phyloP scores from a whole-genome alignment of 2,329 filamentous ascomycete genomes.

The Claviceps purpurea region DNA sequence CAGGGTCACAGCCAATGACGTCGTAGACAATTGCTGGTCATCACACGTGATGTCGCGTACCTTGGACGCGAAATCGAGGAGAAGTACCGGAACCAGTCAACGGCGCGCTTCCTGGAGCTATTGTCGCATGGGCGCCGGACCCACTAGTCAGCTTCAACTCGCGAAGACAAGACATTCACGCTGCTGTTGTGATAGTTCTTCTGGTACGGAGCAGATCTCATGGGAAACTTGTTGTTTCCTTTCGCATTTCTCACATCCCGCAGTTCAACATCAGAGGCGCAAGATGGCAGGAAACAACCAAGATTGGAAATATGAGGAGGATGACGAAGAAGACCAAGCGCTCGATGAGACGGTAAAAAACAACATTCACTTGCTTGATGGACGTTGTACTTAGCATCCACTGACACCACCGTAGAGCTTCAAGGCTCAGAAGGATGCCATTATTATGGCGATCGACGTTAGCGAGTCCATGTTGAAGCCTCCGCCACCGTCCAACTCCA shows the following conservation, averaged over 20 bases:
- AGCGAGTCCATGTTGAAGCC: constrained; percentile 71
- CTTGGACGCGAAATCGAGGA: constrained; percentile 6
- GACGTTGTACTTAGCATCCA: neutral
- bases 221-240: neutral
- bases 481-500: constrained; percentile 51
- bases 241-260: neutral
- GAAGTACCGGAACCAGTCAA: neutral
- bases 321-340: constrained; percentile 51
- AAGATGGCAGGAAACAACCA: constrained; percentile 21
- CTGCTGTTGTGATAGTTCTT: neutral
- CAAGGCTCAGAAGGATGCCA: constrained; percentile 88
- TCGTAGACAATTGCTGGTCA: constrained; percentile 9
- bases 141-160: neutral
- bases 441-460: constrained; percentile 91
- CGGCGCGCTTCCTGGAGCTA: neutral
- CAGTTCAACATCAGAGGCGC: neutral
- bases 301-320: constrained; percentile 35
- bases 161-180: neutral
- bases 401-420: constrained; percentile 47
- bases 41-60: constrained; percentile 20
- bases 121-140: too few species aligned
- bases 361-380: neutral
- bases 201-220: neutral
- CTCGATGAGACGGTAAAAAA: constrained; percentile 46
- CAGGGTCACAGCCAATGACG: constrained; percentile 13